Evolutionary conservation across 2,329 filamentous ascomycete species (phyloP).

Genomic region (Apiospora kogelbergensis): DNA sequence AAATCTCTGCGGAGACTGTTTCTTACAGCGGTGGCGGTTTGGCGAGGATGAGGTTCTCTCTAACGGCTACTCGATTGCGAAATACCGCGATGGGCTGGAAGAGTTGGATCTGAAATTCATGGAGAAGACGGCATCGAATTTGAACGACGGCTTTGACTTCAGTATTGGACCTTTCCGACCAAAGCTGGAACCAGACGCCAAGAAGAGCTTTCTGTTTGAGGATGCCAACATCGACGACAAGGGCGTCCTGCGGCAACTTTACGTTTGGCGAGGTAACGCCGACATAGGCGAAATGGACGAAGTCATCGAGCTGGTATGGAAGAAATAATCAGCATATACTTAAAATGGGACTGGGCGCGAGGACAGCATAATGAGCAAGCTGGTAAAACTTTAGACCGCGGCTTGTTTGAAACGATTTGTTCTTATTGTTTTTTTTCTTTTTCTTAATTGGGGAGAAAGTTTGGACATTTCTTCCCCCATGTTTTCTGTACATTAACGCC

Average conservation of each 20-base stretch:
- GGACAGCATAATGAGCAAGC: background rate
- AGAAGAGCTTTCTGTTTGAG: constrained; percentile 51
- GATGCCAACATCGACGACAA: constrained; percentile 41
- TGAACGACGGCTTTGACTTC: constrained; percentile 49
- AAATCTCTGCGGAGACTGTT: constrained; percentile 57
- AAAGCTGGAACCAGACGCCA: constrained; percentile 36
- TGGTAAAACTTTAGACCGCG: background rate
- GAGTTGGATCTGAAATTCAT: constrained; percentile 43
- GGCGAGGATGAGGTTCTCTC: constrained; percentile 49
- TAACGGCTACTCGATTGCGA: constrained; percentile 59
- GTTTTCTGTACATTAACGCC: constrained; percentile 1
- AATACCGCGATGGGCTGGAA: constrained; percentile 43
- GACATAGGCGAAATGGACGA: constrained; percentile 43
- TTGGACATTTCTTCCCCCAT: background rate
- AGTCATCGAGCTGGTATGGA: constrained; percentile 50
- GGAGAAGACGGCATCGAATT: constrained; percentile 54
- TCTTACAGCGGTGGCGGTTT: constrained; percentile 56
- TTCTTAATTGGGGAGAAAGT: background rate
- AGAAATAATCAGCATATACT: constrained; percentile 26
- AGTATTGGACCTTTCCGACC: constrained; percentile 52
- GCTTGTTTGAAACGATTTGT: background rate
- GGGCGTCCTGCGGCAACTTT: constrained; percentile 53
- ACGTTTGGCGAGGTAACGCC: constrained; percentile 45
- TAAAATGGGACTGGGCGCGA: background rate
- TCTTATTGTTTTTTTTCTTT: background rate